Base-by-base conservation (phyloP, 2,329 filamentous ascomycete species). In the Ophiostoma sp. region DNA sequence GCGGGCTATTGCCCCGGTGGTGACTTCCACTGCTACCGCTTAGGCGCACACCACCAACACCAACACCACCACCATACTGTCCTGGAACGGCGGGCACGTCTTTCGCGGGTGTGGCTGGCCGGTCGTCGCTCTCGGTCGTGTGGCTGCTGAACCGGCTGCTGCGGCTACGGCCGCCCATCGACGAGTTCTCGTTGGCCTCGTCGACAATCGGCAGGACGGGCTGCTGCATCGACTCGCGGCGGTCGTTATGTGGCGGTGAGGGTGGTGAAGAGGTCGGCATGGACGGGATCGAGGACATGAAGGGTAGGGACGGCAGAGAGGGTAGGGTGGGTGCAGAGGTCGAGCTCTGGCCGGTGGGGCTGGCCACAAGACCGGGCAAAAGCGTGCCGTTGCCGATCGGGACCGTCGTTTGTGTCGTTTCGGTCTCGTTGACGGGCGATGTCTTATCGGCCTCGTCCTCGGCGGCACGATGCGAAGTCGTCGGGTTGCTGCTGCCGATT, bases 141-240 rank as follows among this genome's bases (percentile, higher is more conserved):
- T 52, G 70, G 70, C 77, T 79, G 72, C 74, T 79, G 11, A 77
- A 75, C 22, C 79, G 81, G 74, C 87, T 88, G 73, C 84, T 83
- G 28, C 85, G 86, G 78, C 88, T 89, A 71, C 87, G 86, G 39
- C 86, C 88, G 1, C 90, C 89, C 31, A 90, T 87, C 74, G 91
- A 93, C 8, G 87, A 88, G 11, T 86, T 91, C 81, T 98, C 95
- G 5, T 90, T 92, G n/a, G 90, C 92, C 82, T 98, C 95, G 77
- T 97, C 93, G 7, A 98, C 94, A 11, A 98, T 91, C 0, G 95
- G 95, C 1, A 98, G 83, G 0, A 83, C 87, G 79, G 80, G 80
- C 78, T 80, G 25, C 83, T 85, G 78, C 84, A 87, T 28, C 83
- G 87, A 82, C 85, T 92, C 79, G 83, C 87, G 76, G 85, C 86